phyloP scores from a whole-genome alignment of 2,329 filamentous ascomycete genomes.

The Diaporthe vexans region DNA sequence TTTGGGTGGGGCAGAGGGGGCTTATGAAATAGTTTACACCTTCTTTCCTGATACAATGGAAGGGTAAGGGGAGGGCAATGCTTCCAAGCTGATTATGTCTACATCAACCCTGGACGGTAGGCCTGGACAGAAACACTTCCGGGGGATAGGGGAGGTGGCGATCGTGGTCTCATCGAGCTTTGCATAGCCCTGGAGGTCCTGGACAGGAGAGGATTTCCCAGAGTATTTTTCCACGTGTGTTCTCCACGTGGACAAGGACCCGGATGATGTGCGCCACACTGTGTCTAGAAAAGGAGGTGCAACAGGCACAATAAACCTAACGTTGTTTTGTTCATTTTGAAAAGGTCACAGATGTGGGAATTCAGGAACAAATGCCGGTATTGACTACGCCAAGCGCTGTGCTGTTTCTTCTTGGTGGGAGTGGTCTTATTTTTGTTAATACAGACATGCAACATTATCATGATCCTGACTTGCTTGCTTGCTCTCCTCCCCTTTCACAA shows the following conservation, averaged over 20 bases:
- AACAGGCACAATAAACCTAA: not conserved
- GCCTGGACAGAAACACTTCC: not conserved
- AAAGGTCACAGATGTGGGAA: not conserved
- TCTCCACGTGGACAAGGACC: too few relatives aligned
- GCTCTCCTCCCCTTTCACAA: not conserved
- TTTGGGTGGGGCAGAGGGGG: not conserved
- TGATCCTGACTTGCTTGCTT: conserved; percentile 16
- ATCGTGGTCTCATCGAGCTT: not conserved
- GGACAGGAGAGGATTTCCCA: not conserved
- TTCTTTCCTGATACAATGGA: not conserved
- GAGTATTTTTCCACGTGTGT: too few relatives aligned
- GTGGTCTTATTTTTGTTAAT: conserved; percentile 38
- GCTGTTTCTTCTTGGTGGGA: conserved; percentile 21
- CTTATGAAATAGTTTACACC: not conserved
- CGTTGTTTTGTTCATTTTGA: not conserved
- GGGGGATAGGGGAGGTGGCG: too few relatives aligned
- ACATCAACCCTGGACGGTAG: not conserved
- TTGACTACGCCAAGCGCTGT: too few relatives aligned
- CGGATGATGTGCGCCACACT: not conserved
- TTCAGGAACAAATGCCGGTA: not conserved
- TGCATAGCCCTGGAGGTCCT: not conserved
- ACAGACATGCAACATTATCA: conserved; percentile 16
- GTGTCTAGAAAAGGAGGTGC: not conserved
- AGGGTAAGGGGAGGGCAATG: not conserved
- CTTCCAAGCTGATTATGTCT: not conserved